Evolutionary conservation across 129 eudicot species (phyloP).

Genomic region (Rutidosis leptorrhynchoides): DNA sequence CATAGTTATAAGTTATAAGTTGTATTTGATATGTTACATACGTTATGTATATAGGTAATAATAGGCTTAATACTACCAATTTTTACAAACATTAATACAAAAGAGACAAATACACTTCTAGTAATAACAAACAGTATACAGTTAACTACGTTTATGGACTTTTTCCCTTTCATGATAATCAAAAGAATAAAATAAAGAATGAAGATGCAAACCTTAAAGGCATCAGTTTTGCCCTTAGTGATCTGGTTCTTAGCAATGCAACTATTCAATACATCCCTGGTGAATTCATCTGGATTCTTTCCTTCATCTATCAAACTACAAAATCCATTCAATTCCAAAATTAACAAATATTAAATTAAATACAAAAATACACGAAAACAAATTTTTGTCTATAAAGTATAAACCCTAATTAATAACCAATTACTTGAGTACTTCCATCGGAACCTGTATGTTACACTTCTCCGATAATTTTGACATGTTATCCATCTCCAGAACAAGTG

Average conservation of each 20-base stretch:
- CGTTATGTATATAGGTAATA: too few relatives aligned
- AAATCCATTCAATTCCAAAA: not conserved
- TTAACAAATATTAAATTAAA: not conserved
- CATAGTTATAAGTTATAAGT: too few relatives aligned
- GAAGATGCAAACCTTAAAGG: conserved; percentile 49
- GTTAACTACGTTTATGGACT: not conserved
- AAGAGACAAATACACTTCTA: too few relatives aligned
- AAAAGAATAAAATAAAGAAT: not conserved
- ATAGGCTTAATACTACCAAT: too few relatives aligned
- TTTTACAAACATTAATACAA: too few relatives aligned
- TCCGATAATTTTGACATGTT: conserved; percentile 71
- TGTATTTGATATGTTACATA: too few relatives aligned
- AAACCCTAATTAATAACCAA: not conserved
- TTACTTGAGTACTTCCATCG: conserved; percentile 85
- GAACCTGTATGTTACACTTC: conserved; percentile 74
- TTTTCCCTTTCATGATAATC: too few relatives aligned
- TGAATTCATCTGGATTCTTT: conserved; percentile 85
- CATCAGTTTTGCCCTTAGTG: conserved; percentile 80
- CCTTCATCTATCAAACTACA: conserved; percentile 81
- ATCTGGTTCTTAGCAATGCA: conserved; percentile 91
- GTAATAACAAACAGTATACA: too few relatives aligned
- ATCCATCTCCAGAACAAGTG: conserved; percentile 84
- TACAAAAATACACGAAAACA: not conserved
- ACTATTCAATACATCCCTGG: conserved; percentile 69
- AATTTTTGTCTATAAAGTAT: not conserved